phyloP scores from a whole-genome alignment of 495 filamentous ascomycete genomes.

The Bacidia rubella region DNA sequence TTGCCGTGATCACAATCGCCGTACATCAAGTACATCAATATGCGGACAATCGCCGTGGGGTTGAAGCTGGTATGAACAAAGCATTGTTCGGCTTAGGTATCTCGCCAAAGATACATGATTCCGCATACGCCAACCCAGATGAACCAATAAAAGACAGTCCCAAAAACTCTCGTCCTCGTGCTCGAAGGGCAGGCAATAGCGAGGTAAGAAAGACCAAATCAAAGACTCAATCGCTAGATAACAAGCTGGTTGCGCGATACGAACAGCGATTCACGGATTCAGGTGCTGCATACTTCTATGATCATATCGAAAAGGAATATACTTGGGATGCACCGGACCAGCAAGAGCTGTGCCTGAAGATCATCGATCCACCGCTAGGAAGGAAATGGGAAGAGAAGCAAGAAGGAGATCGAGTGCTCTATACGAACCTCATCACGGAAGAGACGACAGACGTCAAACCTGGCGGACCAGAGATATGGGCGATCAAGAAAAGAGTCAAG shows the following conservation, averaged over 20 bases:
- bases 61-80: conserved; percentile 6
- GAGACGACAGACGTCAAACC: conserved; percentile 1
- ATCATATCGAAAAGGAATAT: conserved; percentile 1
- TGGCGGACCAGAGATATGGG: conserved; percentile 6
- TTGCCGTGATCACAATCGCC: conserved; percentile 10
- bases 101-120: conserved; percentile 5
- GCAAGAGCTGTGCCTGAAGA: conserved; percentile 11
- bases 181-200: background rate
- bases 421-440: conserved; percentile 3
- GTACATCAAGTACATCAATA: conserved; percentile 2
- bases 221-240: background rate
- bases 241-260: conserved; percentile 8
- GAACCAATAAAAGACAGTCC: background rate
- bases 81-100: conserved; percentile 1
- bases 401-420: background rate
- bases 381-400: conserved; percentile 6
- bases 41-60: background rate
- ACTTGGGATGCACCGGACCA: conserved; percentile 8
- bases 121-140: background rate
- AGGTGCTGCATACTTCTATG: conserved; percentile 5
- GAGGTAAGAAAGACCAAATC: background rate
- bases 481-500: conserved; percentile 1
- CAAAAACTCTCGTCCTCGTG: background rate
- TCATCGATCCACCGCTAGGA: conserved; percentile 5
- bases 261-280: conserved; percentile 3